phyloP scores from a whole-genome alignment of 345 rosid species.

The Citrus australasica region DNA sequence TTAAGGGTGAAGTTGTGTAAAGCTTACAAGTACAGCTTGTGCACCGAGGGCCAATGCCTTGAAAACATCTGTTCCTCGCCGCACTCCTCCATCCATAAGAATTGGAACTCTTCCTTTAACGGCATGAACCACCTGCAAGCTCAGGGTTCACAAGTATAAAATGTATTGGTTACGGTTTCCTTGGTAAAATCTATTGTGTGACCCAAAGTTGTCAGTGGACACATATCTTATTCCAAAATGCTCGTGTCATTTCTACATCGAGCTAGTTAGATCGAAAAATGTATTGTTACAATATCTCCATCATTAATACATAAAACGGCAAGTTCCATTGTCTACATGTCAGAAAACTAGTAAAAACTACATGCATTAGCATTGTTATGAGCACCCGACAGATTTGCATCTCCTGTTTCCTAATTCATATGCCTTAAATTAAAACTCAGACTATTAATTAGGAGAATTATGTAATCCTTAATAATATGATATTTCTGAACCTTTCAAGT shows the following conservation, averaged over 20 bases:
- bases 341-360: no score
- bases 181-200: background rate
- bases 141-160: background rate
- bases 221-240: background rate
- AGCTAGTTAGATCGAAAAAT: no score
- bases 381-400: background rate
- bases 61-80: conserved; percentile 84
- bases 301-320: background rate
- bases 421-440: background rate
- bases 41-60: conserved; percentile 89
- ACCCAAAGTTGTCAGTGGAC: background rate
- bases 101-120: conserved; percentile 74
- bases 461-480: no score
- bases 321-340: background rate
- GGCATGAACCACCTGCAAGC: conserved; percentile 60
- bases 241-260: background rate
- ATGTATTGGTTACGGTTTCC: background rate
- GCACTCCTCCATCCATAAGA: conserved; percentile 75
- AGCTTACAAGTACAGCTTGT: conserved; percentile 74
- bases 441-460: no score
- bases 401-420: background rate
- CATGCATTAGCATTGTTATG: background rate
- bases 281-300: background rate
- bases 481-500: background rate
- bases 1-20: background rate